Evolutionary conservation across 768 basidiomycete species (phyloP), one percentile per base, ranked within the genome.

Genomic region (Tylopilus felleus): DNA sequence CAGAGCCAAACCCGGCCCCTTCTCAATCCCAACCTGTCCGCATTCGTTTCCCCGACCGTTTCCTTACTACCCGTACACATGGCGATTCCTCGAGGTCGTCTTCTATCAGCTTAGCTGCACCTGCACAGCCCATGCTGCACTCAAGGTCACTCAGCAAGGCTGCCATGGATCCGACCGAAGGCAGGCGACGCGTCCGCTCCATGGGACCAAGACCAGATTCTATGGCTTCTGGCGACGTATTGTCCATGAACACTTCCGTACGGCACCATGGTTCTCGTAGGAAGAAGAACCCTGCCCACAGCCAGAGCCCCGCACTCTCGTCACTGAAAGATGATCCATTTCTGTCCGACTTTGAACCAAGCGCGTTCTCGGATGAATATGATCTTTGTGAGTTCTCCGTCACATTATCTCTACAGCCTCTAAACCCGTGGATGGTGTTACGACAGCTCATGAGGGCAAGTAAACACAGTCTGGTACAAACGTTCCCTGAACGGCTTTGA

Each of bases 381-480:
- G 85, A 90, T 65, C 74, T 90, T 56, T 80, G 88, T 90, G 66
- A 73, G 86, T 77, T 39, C 49, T 42, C 55, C 52, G 16, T 59
- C 31, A 8, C 35, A 31, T 42, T 25, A 38, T 39, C 12, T 51
- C 23, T 35, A 41, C 54, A 51, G 21, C 51, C 48, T 59, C 25
- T 65, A 41, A 58, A 56, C 33, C 46, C 31, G 51, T 51, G 52
- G 48, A 39, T 23, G 47, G 49, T 21, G 25, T 49, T 47, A 53
- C 10, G 43, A 41, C 57, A 90, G 88, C 88, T 48, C 86, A 86
- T 43, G 88, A 90, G 81, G 88, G 88, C 78, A 77, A 74, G 75
- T 71, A 22, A 47, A 55, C 29, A 36, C 41, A 48, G 14, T 56
- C 38, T 43, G 27, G 49, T 51, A 28, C 29, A 50, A 44, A 51